phyloP scores from a whole-genome alignment of 768 basidiomycete species.

The Boletus tylopilopsis region DNA sequence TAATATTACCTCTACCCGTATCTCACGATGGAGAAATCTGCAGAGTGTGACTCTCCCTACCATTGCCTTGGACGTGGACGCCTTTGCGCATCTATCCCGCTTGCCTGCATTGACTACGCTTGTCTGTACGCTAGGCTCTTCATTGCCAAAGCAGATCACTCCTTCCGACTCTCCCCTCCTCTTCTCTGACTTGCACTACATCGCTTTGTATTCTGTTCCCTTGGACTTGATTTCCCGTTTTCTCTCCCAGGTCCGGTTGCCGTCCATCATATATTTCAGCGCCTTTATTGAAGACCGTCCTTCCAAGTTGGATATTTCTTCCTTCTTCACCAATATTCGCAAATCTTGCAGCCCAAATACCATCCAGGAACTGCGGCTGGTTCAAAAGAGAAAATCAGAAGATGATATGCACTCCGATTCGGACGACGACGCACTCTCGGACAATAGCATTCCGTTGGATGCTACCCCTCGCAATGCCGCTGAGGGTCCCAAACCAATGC shows the following conservation, averaged over 20 bases:
- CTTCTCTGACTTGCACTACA: background rate
- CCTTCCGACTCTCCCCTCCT: background rate
- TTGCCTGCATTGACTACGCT: background rate
- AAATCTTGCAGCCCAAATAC: too few species aligned
- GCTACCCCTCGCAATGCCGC: too few species aligned
- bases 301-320: background rate
- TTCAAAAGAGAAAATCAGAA: too few species aligned
- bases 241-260: background rate
- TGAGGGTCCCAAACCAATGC: too few species aligned
- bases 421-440: too few species aligned
- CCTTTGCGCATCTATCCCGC: background rate
- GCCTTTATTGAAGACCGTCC: background rate
- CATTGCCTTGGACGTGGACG: background rate
- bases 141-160: too few species aligned
- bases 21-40: too few species aligned
- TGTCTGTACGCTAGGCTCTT: accelerated
- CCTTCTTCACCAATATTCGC: background rate
- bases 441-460: too few species aligned
- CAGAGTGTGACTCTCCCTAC: too few species aligned
- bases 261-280: background rate
- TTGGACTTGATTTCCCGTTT: background rate
- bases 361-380: background rate
- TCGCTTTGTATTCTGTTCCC: background rate
- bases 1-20: too few species aligned
- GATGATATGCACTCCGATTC: too few species aligned